Evolutionary conservation across 108 stramenopile genomes (phyloP), one percentile per base, ranked within the genome.

Genomic region (Aurantiochytrium sp.): DNA sequence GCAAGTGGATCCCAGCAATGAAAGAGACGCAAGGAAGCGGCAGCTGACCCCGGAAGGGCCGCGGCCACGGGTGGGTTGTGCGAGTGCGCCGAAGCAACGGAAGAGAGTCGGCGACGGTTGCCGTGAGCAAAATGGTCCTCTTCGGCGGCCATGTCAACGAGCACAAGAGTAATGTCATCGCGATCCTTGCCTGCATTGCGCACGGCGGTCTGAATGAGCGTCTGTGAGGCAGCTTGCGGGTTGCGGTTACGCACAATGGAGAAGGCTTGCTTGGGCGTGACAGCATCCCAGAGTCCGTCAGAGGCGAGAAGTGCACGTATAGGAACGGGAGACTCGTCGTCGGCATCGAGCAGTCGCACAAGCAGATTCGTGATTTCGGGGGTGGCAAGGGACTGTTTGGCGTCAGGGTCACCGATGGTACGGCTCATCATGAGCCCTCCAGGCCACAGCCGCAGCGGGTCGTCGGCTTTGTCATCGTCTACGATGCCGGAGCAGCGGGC

Each of bases 361-460:
- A 83, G 49, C 5, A 83, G 12, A 23, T 83, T 83, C 16, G 49
- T n/a, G 23, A 83, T 83, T 23, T 47, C 76, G 19, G 76, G 49
- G 49, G 49, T 23, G 28, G 76, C 49, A 18, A 83, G 49, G 6
- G 76, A 4, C 45, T 83, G 76, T 18, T 53, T 83, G n/a, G 76
- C 76, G 4, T 83, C 76, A 0, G 49, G 45, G 76, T 83, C 76
- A 35, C 76, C 76, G n/a, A 83, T 47, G 10, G 76, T 83, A 35
- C 76, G 76, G 23, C 23, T 25, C 76, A 83, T 83, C 76, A 83
- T 83, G 25, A 83, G 51, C 49, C 76, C 76, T 14, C 76, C 76
- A 12, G 76, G 76, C 76, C 76, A 83, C 19, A 83, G 76, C n/a
- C 76, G 76, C 49, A 83, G 51, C 18, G 76, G 76, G 51, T 83